Conservation (phyloP, 257 asterid species). For the Solanum paucissectum region DNA sequence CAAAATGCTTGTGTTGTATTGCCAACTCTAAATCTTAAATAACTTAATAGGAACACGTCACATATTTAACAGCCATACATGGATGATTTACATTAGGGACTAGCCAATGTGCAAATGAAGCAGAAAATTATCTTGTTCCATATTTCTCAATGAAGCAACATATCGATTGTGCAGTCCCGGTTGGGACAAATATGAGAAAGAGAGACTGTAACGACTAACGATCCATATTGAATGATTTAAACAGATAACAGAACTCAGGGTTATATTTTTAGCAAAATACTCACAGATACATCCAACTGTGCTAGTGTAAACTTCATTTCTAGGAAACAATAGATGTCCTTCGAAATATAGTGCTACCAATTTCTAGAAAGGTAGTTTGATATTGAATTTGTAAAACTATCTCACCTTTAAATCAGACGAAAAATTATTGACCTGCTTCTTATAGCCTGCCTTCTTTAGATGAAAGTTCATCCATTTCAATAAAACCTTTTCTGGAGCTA, state of each 20-base stretch:
- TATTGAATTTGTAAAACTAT: background rate
- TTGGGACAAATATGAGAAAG: background rate
- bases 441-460: constrained; percentile 71
- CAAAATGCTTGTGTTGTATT: background rate
- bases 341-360: background rate
- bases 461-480: constrained; percentile 96
- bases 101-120: background rate
- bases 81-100: background rate
- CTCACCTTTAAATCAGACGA: constrained; percentile 89
- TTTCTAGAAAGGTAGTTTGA: background rate
- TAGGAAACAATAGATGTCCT: background rate
- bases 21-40: background rate
- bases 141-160: background rate
- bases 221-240: background rate
- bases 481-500: constrained; percentile 71
- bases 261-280: background rate
- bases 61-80: background rate
- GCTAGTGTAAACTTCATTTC: background rate
- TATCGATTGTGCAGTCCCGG: background rate
- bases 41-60: background rate
- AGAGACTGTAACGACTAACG: background rate
- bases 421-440: constrained; percentile 65
- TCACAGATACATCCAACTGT: background rate
- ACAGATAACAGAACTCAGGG: background rate
- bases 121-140: background rate